A percentile compares a stretch with the other conserved stretches of the same genome.
Conservation (phyloP, 176 grass and related monocot genomes). For the Zea luxurians region DNA sequence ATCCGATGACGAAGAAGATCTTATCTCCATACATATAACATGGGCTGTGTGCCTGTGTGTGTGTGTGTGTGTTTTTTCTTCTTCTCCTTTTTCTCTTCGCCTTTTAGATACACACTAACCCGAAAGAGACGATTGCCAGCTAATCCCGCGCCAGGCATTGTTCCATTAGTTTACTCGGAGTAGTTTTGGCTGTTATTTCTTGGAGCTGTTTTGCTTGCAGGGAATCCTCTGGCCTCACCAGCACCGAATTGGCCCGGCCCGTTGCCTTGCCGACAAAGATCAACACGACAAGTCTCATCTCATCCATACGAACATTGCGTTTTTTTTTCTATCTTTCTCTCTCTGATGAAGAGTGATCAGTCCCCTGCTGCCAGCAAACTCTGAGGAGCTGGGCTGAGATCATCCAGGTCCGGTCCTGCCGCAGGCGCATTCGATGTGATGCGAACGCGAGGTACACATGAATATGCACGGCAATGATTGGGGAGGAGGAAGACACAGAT, state of each 20-base stretch:
- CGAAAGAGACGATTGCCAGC: conserved; percentile 70
- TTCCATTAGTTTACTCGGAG: conserved; percentile 55
- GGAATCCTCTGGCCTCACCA: conserved; percentile 50
- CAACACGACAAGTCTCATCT: conserved; percentile 28
- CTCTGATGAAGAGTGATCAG: background rate
- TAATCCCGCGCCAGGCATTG: conserved; percentile 53
- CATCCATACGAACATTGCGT: conserved; percentile 18
- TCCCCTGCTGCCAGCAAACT: conserved; percentile 27
- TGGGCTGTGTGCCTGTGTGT: no score
- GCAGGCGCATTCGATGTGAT: conserved; percentile 38
- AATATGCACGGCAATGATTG: conserved; percentile 62
- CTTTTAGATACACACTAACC: conserved; percentile 45
- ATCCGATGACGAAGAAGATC: conserved; percentile 44
- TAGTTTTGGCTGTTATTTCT: conserved; percentile 49
- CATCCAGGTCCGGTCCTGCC: conserved; percentile 31
- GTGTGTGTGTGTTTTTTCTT: no score
- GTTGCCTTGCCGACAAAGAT: conserved; percentile 43
- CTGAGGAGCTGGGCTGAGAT: conserved; percentile 9
- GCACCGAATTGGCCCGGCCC: conserved; percentile 5
- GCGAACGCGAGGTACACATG: conserved; percentile 31
- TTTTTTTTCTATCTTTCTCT: background rate
- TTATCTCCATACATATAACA: conserved; percentile 53
- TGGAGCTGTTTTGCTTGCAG: conserved; percentile 57
- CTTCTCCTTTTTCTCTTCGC: background rate
- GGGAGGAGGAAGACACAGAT: conserved; percentile 58